A percentile compares a stretch with the other conserved stretches of the same genome.
Conservation (phyloP, 177 flowering plant genomes). For the Telopea speciosissima region DNA sequence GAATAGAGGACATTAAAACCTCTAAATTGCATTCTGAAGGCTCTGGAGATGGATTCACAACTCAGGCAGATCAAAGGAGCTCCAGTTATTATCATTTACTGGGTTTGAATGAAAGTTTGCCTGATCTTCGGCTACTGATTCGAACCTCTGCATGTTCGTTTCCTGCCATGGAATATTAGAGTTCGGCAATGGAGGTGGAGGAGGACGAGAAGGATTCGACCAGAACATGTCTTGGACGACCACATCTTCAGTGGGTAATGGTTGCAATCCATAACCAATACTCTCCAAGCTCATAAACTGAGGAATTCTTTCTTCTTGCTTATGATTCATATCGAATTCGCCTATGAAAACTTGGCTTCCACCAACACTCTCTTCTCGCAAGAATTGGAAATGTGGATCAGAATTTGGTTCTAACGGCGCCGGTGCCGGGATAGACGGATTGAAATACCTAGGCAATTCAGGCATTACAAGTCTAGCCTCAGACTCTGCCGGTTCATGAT, state of each 20-base stretch:
- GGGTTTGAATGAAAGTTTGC: conserved; percentile 18
- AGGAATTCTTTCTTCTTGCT: conserved; percentile 13
- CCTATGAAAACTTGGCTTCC: conserved; percentile 15
- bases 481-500: conserved; percentile 21
- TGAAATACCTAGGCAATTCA: conserved; percentile 16
- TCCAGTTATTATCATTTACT: conserved; percentile 27
- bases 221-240: conserved; percentile 21
- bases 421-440: conserved; percentile 11
- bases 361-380: too few relatives aligned
- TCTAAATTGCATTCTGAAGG: conserved; percentile 10
- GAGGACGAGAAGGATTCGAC: conserved; percentile 11
- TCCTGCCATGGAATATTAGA: conserved; percentile 19
- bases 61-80: conserved; percentile 36
- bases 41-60: conserved; percentile 23
- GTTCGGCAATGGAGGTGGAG: conserved; percentile 12
- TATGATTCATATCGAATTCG: conserved; percentile 15
- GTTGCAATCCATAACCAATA: conserved; percentile 24
- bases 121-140: conserved; percentile 21
- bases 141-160: conserved; percentile 19
- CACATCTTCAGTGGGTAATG: conserved; percentile 27
- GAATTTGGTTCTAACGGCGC: not conserved
- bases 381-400: too few relatives aligned
- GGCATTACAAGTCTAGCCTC: conserved; percentile 5
- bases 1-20: not conserved
- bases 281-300: conserved; percentile 3